These are phyloP conservation scores for Cryptococcus hybrid DNA, from an alignment of 1,284 basidiomycete species.

Conservation along the genomic window DNA sequence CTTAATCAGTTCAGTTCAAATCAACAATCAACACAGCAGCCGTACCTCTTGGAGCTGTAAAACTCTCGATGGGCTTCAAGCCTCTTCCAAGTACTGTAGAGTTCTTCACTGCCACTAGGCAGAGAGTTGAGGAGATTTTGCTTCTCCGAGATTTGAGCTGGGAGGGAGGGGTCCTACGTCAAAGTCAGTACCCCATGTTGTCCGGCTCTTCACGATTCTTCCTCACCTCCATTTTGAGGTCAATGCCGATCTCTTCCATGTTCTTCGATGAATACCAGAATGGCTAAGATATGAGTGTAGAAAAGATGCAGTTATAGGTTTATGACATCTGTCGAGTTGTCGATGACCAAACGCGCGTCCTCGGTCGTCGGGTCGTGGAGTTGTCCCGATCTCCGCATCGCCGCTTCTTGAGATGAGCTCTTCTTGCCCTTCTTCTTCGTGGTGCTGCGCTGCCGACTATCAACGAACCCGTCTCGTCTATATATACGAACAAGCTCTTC, in stretches of 20 bases:
- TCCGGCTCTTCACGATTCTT: background rate
- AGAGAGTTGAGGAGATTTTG: constrained; percentile 77
- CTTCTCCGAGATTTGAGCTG: constrained; percentile 83
- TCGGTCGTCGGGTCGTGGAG: constrained; percentile 6
- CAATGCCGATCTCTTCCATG: constrained; percentile 63
- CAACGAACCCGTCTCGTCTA: too few relatives aligned
- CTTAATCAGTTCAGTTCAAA: constrained; percentile 4
- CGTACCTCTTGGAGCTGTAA: constrained; percentile 83
- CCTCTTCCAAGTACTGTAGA: constrained; percentile 95
- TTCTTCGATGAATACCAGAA: constrained; percentile 2
- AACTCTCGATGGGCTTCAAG: constrained; percentile 89
- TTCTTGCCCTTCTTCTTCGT: background rate
- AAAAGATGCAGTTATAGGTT: background rate
- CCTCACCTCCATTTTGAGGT: constrained; percentile 76
- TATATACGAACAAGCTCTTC: too few relatives aligned
- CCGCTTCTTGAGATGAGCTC: background rate
- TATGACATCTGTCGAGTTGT: background rate
- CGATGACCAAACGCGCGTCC: constrained; percentile 1
- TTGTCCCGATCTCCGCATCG: background rate
- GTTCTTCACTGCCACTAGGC: constrained; percentile 75
- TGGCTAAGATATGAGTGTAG: background rate
- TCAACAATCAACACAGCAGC: background rate
- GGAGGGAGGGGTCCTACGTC: constrained; percentile 81
- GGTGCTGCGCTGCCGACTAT: background rate
- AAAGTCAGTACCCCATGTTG: background rate